These are phyloP conservation scores for Pythium phragmitis DNA, from an alignment of 352 stramenopile species.

Conservation along the genomic window DNA sequence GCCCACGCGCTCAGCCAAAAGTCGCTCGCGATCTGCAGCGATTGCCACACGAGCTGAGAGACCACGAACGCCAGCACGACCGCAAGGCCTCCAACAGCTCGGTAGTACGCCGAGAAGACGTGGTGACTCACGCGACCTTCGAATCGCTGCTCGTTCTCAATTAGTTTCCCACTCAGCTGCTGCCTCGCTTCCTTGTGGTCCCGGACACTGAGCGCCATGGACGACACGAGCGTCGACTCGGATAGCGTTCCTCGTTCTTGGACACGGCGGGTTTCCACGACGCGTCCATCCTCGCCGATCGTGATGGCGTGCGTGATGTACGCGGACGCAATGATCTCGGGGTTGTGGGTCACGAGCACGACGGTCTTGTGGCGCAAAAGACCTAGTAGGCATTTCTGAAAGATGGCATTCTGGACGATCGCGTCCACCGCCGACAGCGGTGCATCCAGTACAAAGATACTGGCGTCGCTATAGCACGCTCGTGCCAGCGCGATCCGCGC, in stretches of 20 bases:
- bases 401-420: slow-evolving; percentile 89
- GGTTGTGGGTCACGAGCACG: slow-evolving; percentile 25
- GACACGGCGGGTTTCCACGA: slow-evolving; percentile 34
- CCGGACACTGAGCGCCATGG: too few species aligned
- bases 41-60: slow-evolving; percentile 76
- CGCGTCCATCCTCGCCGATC: slow-evolving; percentile 4
- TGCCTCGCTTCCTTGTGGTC: too few species aligned
- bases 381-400: slow-evolving; percentile 34
- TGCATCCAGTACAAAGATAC: slow-evolving; percentile 88
- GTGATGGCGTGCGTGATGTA: slow-evolving; percentile 16
- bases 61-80: slow-evolving; percentile 38
- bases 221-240: too few species aligned
- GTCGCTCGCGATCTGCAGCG: slow-evolving; percentile 75
- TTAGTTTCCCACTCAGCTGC: too few species aligned
- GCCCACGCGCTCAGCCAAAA: slow-evolving; percentile 92
- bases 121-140: slow-evolving; percentile 33
- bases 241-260: too few species aligned
- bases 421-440: slow-evolving; percentile 89
- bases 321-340: slow-evolving; percentile 24
- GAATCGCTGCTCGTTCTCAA: background rate
- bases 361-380: slow-evolving; percentile 24
- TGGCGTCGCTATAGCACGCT: slow-evolving; percentile 51
- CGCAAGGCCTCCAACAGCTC: slow-evolving; percentile 37
- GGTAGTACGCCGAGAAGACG: slow-evolving; percentile 40
- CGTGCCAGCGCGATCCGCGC: slow-evolving; percentile 51